A percentile compares a stretch with the other conserved stretches of the same genome.
Conservation (phyloP, 441 rosid species). For the Erodium texanum region DNA sequence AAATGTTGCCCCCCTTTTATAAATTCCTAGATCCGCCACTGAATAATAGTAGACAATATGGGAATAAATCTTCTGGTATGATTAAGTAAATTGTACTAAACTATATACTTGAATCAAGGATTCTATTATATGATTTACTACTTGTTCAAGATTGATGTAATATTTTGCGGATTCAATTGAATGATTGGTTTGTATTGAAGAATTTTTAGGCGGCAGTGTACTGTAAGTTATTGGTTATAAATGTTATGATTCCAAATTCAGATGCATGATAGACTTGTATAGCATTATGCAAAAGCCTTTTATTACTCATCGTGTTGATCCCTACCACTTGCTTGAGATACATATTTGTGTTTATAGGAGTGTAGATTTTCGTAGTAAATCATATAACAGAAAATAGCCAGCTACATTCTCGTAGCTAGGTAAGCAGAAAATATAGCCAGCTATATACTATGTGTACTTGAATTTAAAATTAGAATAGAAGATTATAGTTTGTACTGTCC, state of each 20-base stretch:
- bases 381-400: too few relatives aligned
- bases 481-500: too few relatives aligned
- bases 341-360: too few relatives aligned
- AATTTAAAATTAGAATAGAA: too few relatives aligned
- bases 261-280: not conserved
- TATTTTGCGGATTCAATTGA: conserved; percentile 4
- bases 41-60: too few relatives aligned
- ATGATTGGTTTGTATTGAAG: not conserved
- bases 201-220: not conserved
- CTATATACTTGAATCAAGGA: not conserved
- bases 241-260: not conserved
- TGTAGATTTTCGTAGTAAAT: too few relatives aligned
- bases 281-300: not conserved
- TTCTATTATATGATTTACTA: not conserved
- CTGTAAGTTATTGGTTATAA: not conserved
- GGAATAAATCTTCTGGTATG: conserved; percentile 58
- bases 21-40: too few relatives aligned
- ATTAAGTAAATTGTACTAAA: conserved; percentile 38
- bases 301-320: not conserved
- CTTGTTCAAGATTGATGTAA: not conserved
- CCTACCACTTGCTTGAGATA: not conserved
- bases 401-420: too few relatives aligned
- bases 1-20: too few relatives aligned
- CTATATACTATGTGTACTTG: too few relatives aligned
- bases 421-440: too few relatives aligned